These are phyloP conservation scores for Stylosanthes scabra DNA, from an alignment of 331 rosid genomes.

Conservation along the genomic window DNA sequence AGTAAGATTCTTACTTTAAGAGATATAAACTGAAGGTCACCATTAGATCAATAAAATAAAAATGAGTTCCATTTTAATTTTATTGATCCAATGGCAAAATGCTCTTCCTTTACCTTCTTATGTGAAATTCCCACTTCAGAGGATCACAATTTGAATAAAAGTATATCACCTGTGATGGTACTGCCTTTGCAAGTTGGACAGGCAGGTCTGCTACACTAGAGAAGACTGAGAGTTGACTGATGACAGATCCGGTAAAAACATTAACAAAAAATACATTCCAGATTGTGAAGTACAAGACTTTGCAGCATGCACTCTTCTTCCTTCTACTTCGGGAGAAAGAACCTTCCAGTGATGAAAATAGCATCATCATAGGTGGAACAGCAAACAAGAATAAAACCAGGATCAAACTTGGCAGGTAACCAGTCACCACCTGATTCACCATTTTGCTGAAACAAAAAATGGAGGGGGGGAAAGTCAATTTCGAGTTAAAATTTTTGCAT, in stretches of 20 bases:
- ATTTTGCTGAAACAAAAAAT: conserved; percentile 54
- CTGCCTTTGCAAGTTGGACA: conserved; percentile 75
- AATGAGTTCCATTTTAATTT: no score
- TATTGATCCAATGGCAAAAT: no score
- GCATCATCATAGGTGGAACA: conserved; percentile 83
- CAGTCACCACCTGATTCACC: conserved; percentile 71
- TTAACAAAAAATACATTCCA: conserved; percentile 94
- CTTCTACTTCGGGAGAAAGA: conserved; percentile 79
- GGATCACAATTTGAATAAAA: not conserved
- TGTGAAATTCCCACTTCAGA: no score
- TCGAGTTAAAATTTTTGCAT: conserved; percentile 4
- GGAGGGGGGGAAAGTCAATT: conserved; percentile 12
- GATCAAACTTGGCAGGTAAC: conserved; percentile 92
- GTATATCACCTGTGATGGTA: conserved; percentile 80
- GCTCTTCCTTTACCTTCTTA: no score
- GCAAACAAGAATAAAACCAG: conserved; percentile 63
- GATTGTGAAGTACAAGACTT: conserved; percentile 86
- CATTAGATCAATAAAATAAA: no score
- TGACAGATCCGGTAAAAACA: conserved; percentile 72
- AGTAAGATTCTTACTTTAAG: no score
- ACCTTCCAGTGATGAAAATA: conserved; percentile 81
- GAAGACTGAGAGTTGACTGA: conserved; percentile 63
- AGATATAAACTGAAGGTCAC: no score
- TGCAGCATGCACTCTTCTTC: conserved; percentile 89
- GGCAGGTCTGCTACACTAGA: conserved; percentile 77